Conservation (phyloP, 2,329 filamentous ascomycete species). For the Botryosphaeria dothidea region DNA sequence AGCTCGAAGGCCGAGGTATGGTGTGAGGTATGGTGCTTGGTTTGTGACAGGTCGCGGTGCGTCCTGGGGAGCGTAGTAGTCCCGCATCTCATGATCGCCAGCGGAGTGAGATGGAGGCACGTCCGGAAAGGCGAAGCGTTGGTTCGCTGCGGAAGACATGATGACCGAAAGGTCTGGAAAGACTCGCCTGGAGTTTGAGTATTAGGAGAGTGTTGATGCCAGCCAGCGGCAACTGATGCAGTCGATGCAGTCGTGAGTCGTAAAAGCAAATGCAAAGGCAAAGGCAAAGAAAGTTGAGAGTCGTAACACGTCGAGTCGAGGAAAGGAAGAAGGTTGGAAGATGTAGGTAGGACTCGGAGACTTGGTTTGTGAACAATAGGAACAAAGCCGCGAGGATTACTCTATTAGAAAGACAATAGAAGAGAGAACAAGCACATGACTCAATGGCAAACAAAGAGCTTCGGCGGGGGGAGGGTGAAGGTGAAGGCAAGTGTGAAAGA, state of each 20-base stretch:
- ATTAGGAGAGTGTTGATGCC: constrained; percentile 31
- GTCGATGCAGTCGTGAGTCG: constrained; percentile 15
- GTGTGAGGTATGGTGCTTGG: constrained; percentile 73
- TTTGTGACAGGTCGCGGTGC: constrained; percentile 58
- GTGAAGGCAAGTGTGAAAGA: constrained; percentile 23
- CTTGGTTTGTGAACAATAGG: constrained; percentile 18
- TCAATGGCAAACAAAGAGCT: constrained; percentile 38
- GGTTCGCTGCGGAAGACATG: constrained; percentile 54
- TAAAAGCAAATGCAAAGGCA: constrained; percentile 7
- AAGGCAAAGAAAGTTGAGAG: constrained; percentile 25
- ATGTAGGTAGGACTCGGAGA: background rate
- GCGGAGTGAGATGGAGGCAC: constrained; percentile 60
- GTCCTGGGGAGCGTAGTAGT: constrained; percentile 59
- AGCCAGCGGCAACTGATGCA: constrained; percentile 22
- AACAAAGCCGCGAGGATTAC: constrained; percentile 19
- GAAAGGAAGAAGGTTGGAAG: background rate
- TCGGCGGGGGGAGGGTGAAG: constrained; percentile 19
- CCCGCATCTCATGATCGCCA: constrained; percentile 63
- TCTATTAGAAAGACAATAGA: constrained; percentile 27
- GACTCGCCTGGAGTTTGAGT: constrained; percentile 30
- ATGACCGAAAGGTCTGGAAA: constrained; percentile 31
- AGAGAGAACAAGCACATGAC: constrained; percentile 30
- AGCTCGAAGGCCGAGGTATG: constrained; percentile 86
- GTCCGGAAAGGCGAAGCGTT: constrained; percentile 56
- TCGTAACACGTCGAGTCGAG: constrained; percentile 17